Evolutionary conservation across 345 rosid genomes (phyloP).

Genomic region (Eucalyptus sideroxylon): DNA sequence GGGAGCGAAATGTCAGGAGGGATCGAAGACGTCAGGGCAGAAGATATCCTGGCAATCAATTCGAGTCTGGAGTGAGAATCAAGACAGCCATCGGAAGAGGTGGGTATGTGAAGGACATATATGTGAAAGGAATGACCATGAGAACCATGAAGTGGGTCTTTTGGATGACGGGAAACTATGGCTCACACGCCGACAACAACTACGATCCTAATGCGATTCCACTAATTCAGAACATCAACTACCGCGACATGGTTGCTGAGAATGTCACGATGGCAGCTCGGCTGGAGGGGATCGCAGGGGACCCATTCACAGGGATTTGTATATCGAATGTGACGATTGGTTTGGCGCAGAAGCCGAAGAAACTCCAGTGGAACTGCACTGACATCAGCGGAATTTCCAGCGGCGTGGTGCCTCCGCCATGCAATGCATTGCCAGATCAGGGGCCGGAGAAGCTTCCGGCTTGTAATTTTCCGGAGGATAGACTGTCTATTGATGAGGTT

Average conservation of each 20-base stretch:
- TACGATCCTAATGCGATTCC: constrained; percentile 68
- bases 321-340: constrained; percentile 66
- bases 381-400: constrained; percentile 48
- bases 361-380: constrained; percentile 76
- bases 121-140: constrained; percentile 55
- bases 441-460: constrained; percentile 9
- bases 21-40: constrained; percentile 64
- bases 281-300: constrained; percentile 46
- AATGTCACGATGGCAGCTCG: constrained; percentile 63
- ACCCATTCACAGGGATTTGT: constrained; percentile 62
- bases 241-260: constrained; percentile 57
- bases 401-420: constrained; percentile 50
- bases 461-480: constrained; percentile 54
- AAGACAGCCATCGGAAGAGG: constrained; percentile 79
- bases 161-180: constrained; percentile 89
- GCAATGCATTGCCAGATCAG: constrained; percentile 32
- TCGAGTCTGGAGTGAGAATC: constrained; percentile 69
- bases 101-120: constrained; percentile 66
- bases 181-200: constrained; percentile 58
- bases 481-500: constrained; percentile 37
- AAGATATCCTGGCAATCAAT: constrained; percentile 60
- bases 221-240: constrained; percentile 46
- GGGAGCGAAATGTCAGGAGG: constrained; percentile 98
- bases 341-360: constrained; percentile 26
- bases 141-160: constrained; percentile 71